phyloP scores from a whole-genome alignment of 352 stramenopile genomes.

The Peronospora destructor region DNA sequence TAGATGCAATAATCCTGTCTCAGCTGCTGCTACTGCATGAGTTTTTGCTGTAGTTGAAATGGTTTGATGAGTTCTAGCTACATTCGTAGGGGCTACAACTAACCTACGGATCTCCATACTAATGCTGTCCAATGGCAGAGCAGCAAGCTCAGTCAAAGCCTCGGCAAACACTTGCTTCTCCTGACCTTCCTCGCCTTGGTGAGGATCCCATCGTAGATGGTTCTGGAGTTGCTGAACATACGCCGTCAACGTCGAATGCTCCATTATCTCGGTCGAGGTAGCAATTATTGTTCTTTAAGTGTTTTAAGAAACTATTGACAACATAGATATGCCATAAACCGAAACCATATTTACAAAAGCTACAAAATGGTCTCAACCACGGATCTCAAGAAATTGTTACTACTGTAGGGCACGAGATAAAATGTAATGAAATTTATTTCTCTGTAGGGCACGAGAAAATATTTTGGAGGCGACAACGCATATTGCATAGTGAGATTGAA shows the following conservation, averaged over 20 bases:
- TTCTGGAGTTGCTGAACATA: constrained; percentile 27
- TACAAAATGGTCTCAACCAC: too few species aligned
- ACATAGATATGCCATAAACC: background rate
- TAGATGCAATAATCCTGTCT: constrained; percentile 19
- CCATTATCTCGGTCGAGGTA: constrained; percentile 4
- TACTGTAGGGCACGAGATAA: constrained; percentile 4
- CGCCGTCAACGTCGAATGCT: constrained; percentile 15
- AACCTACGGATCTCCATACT: constrained; percentile 69
- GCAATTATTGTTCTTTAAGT: background rate
- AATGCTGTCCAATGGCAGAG: constrained; percentile 53
- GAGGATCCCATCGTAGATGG: constrained; percentile 37
- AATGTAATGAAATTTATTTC: too few species aligned
- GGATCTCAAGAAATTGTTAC: too few species aligned
- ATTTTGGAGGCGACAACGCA: constrained; percentile 13
- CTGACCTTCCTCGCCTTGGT: constrained; percentile 5
- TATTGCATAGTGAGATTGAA: constrained; percentile 14
- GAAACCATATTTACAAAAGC: too few species aligned
- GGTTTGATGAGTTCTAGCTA: background rate
- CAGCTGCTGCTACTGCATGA: background rate
- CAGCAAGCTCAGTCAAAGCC: constrained; percentile 64
- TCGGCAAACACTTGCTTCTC: constrained; percentile 57
- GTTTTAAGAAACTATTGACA: background rate
- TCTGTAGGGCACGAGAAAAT: too few species aligned
- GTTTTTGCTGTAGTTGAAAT: background rate
- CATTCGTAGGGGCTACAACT: constrained; percentile 26